phyloP scores from a whole-genome alignment of 2,329 filamentous ascomycete genomes.

The Cadophora sp. region DNA sequence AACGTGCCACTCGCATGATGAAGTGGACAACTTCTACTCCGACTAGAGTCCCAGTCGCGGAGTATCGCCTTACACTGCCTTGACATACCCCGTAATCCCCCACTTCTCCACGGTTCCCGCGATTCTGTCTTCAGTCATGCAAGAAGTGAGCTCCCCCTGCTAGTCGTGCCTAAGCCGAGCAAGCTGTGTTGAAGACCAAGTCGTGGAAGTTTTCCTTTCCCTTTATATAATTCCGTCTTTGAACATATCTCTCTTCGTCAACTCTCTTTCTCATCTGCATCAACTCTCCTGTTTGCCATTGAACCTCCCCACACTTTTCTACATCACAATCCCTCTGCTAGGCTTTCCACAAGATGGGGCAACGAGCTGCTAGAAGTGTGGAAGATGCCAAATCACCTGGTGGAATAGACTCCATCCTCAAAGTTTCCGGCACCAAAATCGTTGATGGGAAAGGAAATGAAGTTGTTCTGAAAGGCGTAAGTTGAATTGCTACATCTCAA shows the following conservation, averaged over 20 bases:
- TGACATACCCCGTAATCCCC: background rate
- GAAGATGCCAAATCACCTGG: constrained; percentile 4
- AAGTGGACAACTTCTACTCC: background rate
- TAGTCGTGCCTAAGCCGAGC: background rate
- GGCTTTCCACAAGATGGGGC: background rate
- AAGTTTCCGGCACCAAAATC: constrained; percentile 50
- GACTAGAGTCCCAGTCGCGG: background rate
- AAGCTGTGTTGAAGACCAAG: background rate
- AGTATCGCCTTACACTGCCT: background rate
- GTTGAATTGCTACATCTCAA: constrained; percentile 36
- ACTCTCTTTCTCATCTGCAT: background rate
- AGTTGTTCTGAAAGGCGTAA: constrained; percentile 44
- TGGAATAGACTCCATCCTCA: constrained; percentile 24
- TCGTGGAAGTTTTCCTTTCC: too few species aligned
- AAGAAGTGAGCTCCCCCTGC: background rate
- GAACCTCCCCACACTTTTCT: background rate
- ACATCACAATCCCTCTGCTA: background rate
- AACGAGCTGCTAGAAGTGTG: background rate
- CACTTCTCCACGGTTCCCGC: background rate
- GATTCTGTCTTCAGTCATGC: background rate
- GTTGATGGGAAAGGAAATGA: constrained; percentile 48
- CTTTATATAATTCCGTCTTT: too few species aligned
- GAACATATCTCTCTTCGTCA: background rate
- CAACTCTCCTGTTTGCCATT: background rate
- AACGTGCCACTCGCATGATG: background rate